phyloP scores from a whole-genome alignment of 2,329 filamentous ascomycete species.

The Fusarium nelsonii region DNA sequence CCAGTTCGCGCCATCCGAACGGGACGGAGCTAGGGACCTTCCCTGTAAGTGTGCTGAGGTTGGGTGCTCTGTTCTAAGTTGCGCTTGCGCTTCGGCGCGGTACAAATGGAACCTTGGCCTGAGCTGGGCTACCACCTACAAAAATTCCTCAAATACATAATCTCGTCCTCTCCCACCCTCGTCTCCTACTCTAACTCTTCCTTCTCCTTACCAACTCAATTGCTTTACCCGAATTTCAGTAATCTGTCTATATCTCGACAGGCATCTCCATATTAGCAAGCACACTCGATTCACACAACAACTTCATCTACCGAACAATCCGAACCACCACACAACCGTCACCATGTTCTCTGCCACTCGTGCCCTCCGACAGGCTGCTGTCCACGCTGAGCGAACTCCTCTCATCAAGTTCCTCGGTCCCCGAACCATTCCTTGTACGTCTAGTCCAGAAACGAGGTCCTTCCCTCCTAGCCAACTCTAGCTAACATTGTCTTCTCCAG shows the following conservation, averaged over 20 bases:
- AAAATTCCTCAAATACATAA: conserved; percentile 50
- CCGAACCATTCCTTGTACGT: conserved; percentile 69
- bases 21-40: conserved; percentile 23
- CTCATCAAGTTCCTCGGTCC: conserved; percentile 73
- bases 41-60: conserved; percentile 26
- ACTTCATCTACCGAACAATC: conserved; percentile 25
- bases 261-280: conserved; percentile 9
- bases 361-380: conserved; percentile 69
- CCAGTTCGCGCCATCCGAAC: conserved; percentile 36
- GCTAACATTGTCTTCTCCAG: conserved; percentile 58
- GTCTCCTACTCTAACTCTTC: conserved; percentile 4
- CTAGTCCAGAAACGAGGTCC: neutral
- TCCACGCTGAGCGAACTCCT: conserved; percentile 70
- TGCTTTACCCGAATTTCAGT: neutral
- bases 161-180: conserved; percentile 36
- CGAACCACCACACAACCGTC: conserved; percentile 24
- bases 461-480: neutral
- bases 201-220: conserved; percentile 23
- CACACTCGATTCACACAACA: conserved; percentile 6
- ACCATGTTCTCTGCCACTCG: conserved; percentile 68
- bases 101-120: conserved; percentile 23
- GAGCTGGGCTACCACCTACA: conserved; percentile 4
- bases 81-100: conserved; percentile 35
- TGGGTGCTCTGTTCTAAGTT: conserved; percentile 1
- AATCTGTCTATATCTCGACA: neutral